These are phyloP conservation scores for Tetragonia tetragonoides DNA, from an alignment of 148 eudicot species.

Conservation along the genomic window DNA sequence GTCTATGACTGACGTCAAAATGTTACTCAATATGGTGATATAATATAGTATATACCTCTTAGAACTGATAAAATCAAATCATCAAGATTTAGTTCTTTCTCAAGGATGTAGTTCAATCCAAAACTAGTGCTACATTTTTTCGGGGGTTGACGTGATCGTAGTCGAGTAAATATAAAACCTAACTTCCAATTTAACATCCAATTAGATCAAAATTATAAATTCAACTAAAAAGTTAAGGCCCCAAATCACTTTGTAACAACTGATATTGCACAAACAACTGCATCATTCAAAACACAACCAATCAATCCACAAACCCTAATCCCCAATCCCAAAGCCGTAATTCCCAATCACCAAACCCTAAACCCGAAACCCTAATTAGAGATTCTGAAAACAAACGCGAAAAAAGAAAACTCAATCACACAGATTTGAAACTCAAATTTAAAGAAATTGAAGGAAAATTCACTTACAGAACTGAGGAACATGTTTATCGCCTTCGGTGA, in stretches of 20 bases:
- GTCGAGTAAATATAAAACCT: conserved; percentile 74
- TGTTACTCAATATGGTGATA: too few relatives aligned
- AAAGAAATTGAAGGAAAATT: background rate
- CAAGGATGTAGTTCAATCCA: conserved; percentile 41
- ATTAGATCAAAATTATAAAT: background rate
- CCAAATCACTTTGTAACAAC: conserved; percentile 45
- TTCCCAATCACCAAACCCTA: too few relatives aligned
- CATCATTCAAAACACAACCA: conserved; percentile 8
- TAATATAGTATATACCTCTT: too few relatives aligned
- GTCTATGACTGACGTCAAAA: too few relatives aligned
- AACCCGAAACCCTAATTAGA: background rate
- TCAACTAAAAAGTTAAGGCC: conserved; percentile 5
- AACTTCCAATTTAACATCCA: background rate
- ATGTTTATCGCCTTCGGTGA: conserved; percentile 85
- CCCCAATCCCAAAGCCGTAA: background rate
- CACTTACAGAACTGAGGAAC: conserved; percentile 81
- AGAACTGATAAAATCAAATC: too few relatives aligned
- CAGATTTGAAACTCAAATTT: background rate
- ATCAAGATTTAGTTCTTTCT: too few relatives aligned
- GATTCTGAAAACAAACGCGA: background rate
- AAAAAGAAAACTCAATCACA: background rate
- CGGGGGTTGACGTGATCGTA: conserved; percentile 27
- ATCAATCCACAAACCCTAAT: conserved; percentile 13
- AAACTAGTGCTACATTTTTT: conserved; percentile 59
- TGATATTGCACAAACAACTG: conserved; percentile 88